phyloP scores from a whole-genome alignment of 2,329 filamentous ascomycete species.

The Cordyceps javanica region DNA sequence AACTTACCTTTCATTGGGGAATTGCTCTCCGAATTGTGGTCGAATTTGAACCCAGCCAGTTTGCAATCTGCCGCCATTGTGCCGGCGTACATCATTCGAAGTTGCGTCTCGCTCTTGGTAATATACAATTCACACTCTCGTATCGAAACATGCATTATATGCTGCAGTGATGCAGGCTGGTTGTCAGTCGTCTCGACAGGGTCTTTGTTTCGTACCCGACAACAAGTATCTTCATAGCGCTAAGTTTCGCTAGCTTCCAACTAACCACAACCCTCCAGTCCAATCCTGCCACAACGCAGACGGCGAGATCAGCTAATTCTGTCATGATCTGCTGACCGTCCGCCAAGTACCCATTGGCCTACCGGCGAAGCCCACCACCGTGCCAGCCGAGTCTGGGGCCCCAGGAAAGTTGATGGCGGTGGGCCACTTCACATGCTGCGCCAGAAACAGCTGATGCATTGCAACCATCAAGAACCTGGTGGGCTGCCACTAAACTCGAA shows the following conservation, averaged over 20 bases:
- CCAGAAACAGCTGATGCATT: neutral
- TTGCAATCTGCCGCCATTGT: too few species aligned
- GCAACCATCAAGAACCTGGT: neutral
- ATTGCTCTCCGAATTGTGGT: too few species aligned
- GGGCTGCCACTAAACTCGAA: neutral
- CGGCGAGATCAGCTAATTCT: neutral
- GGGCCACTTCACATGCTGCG: slow-evolving; percentile 1
- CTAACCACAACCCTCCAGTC: neutral
- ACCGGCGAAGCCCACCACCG: neutral
- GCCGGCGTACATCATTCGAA: too few species aligned
- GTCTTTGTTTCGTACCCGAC: too few species aligned
- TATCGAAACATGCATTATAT: too few species aligned
- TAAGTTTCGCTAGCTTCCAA: neutral
- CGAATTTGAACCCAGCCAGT: too few species aligned
- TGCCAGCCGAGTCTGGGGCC: neutral
- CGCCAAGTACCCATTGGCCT: neutral
- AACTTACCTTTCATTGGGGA: too few species aligned
- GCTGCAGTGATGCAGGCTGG: too few species aligned
- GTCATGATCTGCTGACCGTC: slow-evolving; percentile 7
- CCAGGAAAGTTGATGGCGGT: neutral
- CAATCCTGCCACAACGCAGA: neutral
- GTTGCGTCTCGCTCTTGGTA: too few species aligned
- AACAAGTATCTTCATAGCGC: neutral
- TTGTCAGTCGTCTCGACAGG: neutral
- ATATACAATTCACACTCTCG: too few species aligned